Percentiles rank a stretch among this genome's conserved stretches.
Conservation (phyloP, 345 rosid genomes). For the Syzygium oleosum region DNA sequence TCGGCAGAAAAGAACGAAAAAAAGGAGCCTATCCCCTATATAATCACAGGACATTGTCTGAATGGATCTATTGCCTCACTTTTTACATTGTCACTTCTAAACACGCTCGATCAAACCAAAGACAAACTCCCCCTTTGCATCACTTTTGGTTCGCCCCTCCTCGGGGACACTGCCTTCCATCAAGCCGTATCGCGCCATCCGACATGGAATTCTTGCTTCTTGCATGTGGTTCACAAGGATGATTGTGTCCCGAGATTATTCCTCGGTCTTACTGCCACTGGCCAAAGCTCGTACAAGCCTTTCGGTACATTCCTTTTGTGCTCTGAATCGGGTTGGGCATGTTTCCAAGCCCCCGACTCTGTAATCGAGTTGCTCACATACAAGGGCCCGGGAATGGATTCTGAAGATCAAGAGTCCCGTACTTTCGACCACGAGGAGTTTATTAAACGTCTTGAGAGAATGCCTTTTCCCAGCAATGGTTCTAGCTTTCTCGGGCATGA, state of each 20-base stretch:
- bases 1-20: no score
- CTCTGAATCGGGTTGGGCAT: conserved; percentile 21
- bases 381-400: background rate
- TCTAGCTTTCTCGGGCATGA: no score
- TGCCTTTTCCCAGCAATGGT: no score
- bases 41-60: conserved; percentile 45
- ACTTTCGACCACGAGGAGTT: conserved; percentile 5
- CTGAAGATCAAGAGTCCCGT: background rate
- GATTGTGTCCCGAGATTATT: conserved; percentile 5
- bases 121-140: conserved; percentile 36
- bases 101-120: conserved; percentile 9
- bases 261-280: no score
- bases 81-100: conserved; percentile 52
- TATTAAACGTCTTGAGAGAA: no score
- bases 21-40: background rate
- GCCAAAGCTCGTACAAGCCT: conserved; percentile 20
- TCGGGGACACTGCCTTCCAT: conserved; percentile 36
- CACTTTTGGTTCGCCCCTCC: conserved; percentile 60
- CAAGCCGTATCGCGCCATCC: conserved; percentile 19
- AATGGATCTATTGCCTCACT: conserved; percentile 72
- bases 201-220: conserved; percentile 42
- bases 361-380: conserved; percentile 14
- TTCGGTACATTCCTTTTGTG: conserved; percentile 51
- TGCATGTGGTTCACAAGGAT: conserved; percentile 29
- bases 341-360: conserved; percentile 38